These are phyloP conservation scores for Globisporangium viniferum DNA, from an alignment of 352 stramenopile species.

Conservation along the genomic window DNA sequence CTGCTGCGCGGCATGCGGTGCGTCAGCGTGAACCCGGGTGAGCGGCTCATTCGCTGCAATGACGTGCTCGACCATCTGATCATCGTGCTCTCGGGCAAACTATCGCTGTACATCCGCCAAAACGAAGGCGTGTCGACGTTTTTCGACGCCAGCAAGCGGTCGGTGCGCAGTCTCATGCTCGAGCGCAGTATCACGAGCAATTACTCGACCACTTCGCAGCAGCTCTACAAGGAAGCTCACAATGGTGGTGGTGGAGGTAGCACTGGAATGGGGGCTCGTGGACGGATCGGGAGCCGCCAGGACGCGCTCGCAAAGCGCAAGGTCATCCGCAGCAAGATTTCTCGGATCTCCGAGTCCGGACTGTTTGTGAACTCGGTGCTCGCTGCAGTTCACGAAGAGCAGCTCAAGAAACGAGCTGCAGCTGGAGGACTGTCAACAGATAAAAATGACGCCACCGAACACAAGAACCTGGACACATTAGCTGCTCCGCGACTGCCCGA, in stretches of 20 bases:
- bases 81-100: conserved; percentile 40
- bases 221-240: conserved; percentile 32
- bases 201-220: conserved; percentile 64
- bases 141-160: conserved; percentile 52
- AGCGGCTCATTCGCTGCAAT: conserved; percentile 35
- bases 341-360: conserved; percentile 7
- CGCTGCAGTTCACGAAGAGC: conserved; percentile 36
- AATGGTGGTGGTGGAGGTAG: not conserved
- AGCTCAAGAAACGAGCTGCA: conserved; percentile 9
- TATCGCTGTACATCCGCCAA: conserved; percentile 39
- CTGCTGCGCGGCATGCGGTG: conserved; percentile 32
- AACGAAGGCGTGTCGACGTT: conserved; percentile 37
- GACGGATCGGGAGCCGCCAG: not conserved
- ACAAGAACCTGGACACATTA: not conserved
- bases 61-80: conserved; percentile 45
- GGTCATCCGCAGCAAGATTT: conserved; percentile 17
- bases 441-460: not conserved
- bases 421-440: not conserved
- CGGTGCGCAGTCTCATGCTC: conserved; percentile 49
- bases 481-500: not conserved
- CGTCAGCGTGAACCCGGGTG: conserved; percentile 29
- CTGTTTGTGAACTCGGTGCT: conserved; percentile 53
- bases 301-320: conserved; percentile 13
- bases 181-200: conserved; percentile 63
- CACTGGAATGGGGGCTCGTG: not conserved